Conservation (phyloP, 2,329 filamentous ascomycete species). For the Pyricularia sp. region DNA sequence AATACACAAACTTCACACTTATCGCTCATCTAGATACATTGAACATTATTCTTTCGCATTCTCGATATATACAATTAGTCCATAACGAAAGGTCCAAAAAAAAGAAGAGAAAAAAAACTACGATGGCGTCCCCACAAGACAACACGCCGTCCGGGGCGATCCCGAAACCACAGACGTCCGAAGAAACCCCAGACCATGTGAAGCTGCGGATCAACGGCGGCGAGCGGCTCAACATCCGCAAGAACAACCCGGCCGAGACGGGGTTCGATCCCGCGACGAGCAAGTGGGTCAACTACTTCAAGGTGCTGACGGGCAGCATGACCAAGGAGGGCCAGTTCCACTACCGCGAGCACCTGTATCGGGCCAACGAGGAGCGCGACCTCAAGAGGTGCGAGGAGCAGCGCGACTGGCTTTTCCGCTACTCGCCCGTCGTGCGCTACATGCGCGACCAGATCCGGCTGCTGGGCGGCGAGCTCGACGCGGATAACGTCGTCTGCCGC, state of each 20-base stretch:
- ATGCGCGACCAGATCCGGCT: constrained; percentile 67
- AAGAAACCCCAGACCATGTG: constrained; percentile 14
- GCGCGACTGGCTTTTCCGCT: constrained; percentile 70
- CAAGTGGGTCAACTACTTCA: constrained; percentile 78
- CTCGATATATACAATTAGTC: neutral
- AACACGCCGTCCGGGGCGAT: neutral
- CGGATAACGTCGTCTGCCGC: constrained; percentile 65
- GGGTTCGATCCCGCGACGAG: constrained; percentile 47
- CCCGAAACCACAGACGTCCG: constrained; percentile 1
- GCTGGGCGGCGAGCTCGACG: constrained; percentile 64
- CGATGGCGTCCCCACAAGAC: neutral
- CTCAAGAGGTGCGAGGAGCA: constrained; percentile 69
- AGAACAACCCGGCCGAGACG: constrained; percentile 47
- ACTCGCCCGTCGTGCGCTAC: constrained; percentile 80
- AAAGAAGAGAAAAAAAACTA: too few relatives aligned
- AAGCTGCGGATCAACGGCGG: neutral
- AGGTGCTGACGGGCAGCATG: constrained; percentile 62
- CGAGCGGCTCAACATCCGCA: neutral
- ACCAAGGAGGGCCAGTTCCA: constrained; percentile 54
- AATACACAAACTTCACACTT: neutral
- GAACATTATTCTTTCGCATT: neutral
- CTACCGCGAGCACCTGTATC: constrained; percentile 68
- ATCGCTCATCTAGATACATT: neutral
- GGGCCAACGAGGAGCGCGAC: constrained; percentile 62
- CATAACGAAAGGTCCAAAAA: neutral